Evolutionary conservation across 176 grass and related monocot genomes (phyloP), one percentile per base, ranked within the genome.

Genomic region (Secale cereale): DNA sequence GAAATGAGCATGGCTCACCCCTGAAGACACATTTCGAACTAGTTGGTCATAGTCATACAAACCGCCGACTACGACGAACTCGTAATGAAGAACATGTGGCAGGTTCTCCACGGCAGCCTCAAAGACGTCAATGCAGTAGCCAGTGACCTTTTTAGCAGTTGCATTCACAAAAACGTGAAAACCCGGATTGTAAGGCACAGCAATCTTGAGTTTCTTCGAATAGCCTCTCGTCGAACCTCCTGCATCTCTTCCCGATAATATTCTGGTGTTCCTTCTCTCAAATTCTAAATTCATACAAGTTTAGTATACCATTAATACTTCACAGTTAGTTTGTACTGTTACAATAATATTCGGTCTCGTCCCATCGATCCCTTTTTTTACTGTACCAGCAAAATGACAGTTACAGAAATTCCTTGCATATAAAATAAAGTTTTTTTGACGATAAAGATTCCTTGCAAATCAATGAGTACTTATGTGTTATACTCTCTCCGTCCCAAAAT

Each of bases 91-190:
- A 28, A 74, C 22, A 75, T 92, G 82, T n/a, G 77, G 83, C 15
- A 97, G 72, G n/a, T n/a, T 85, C 23, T 80, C 64, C 31, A 80
- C 35, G 56, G 85, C 87, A 29, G 82, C 48, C 23, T 92, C 59
- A 5, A 97, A 97, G 15, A 97, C 65, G 80, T 97, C 87, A 29
- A 97, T 94, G 71, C 89, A 85, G 70, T 87, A 97, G 31, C 94
- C 91, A 8, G 57, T 86, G 26, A 90, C 43, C 14, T 4, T 71
- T 14, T 8, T 3, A 27, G 22, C 45, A 27, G 68, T 41, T 41
- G 89, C 89, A 60, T 87, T 81, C 32, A 96, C 94, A 70, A 96
- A 96, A 64, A 35, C 22, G n/a, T 67, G 43, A 64, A 93, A 91
- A 0, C 70, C 91, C 2, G 5, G 25, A 32, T 88, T 96, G 4